Base-by-base conservation (phyloP, 495 filamentous ascomycete species). In the Penicillium riverlandense region DNA sequence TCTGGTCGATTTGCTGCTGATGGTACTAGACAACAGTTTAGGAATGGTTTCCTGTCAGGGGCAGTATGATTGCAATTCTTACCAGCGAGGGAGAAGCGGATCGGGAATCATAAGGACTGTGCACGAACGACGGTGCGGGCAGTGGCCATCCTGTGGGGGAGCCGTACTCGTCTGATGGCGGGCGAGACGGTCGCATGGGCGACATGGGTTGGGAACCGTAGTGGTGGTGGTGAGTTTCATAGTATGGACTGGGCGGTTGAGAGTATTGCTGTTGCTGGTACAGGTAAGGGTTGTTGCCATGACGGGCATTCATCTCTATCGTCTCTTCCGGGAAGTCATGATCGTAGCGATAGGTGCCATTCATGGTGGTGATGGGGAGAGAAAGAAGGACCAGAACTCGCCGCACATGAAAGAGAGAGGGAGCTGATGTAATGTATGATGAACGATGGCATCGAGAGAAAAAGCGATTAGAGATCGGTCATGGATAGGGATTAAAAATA, bases 31-130 rank as follows among this genome's bases (percentile, higher is more conserved):
- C 22, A 22, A 22, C 47, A 38, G 33, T 58, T 52, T 27, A 55
- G 52, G 37, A 55, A 62, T 58, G 57, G 36, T 47, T 47, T 5
- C 13, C 14, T 22, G 16, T 30, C 13, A 39, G 6, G 33, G 29
- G 14, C 30, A 41, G 2, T 32, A 11, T 3, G 11, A 41, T 47
- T 41, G 38, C 33, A 40, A 30, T 30, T 30, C 52, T 35, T 59
- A 63, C 61, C 43, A 63, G 38, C 37, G 55, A 58, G 10, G 61
- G 61, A 8, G 61, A 62, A 16, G 55, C 50, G 12, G 61, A 63
- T 7, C 61, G 56, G 11, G 61, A 63, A 16, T 57, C 61, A 15
- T 47, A 56, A 0, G 55, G 58, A 7, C 55, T 48, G 34, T 49
- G 44, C 12, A 31, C 14, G 11, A 48, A 53, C 11, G 53, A 49